Base-by-base conservation (phyloP, 108 stramenopile species). In the Cyclotella cryptica region DNA sequence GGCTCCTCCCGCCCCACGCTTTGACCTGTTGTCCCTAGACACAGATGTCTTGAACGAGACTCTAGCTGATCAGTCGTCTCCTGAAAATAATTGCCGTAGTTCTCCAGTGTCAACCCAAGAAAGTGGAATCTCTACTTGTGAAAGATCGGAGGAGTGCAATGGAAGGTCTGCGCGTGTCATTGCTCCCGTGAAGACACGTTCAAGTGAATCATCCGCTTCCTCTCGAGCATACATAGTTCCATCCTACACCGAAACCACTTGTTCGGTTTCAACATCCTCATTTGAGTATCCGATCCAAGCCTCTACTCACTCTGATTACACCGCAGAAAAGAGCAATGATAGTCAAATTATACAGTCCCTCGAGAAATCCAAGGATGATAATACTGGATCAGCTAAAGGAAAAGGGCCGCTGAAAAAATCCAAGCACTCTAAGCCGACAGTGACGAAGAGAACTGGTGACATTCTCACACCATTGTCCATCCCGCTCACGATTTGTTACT, bases 401-500 rank as follows among this genome's bases (percentile, higher is more conserved):
- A 26, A 55, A 13, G 35, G 8, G 8, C 14, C 21, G 18, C 28
- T 40, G 26, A 41, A 26, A 55, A 59, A 44, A 29, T 17, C 57
- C 66, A 46, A 35, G 58, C 24, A 69, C 21, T n/a, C 62, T 35
- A 29, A n/a, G 43, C 62, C 12, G 21, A 21, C 42, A 51, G 24
- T 27, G 12, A 17, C 17, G 0, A 68, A 60, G 18, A 42, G 45
- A 45, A 65, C 71, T 22, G 46, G 55, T 35, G 71, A 72, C n/a
- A 72, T 72, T 42, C 65, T 78, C 42, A 68, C 68, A 17, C 83
- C 83, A 12, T 54, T 72, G 10, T 84, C 83, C 19, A 84, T 84
- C 41, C 83, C 83, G 10, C 83, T 58, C 15, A 84, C 83, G 0
- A 84, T 84, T 3, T 62, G 72, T 43, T 95, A 95, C 71, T 90